Evolutionary conservation across 345 rosid genomes (phyloP), one percentile per base, ranked within the genome.

Genomic region (Gossypium herbaceum): DNA sequence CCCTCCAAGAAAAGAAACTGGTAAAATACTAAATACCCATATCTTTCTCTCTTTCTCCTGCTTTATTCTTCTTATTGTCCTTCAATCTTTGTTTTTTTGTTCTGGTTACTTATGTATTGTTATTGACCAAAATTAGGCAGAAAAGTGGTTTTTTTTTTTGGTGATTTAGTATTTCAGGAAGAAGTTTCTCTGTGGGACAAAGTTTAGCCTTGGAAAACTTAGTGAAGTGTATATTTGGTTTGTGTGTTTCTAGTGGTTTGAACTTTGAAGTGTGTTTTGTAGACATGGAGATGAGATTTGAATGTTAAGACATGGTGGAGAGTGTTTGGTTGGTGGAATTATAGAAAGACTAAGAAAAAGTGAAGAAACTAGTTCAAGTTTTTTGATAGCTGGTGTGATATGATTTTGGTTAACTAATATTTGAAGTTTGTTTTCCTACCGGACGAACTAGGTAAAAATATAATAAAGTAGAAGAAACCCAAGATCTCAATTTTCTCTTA

Each of bases 1-100:
- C 93, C 78, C 78, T 92, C 71, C 90, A 85, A 39, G 92, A 90
- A 43, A 88, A 81, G 76, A 87, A 84, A 72, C 85, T 94, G 92
- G 96, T 92, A 86, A 74, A 57, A 58, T 7, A 44, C 72, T n/a
- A 56, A 34, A 65, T 4, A 1, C 73, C 60, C 2, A 64, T 34
- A 19, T 61, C 4, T 65, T 59, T 11, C 48, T 16, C 19, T 68
- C 41, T 58, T 56, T 48, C 16, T 60, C 59, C 57, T 13, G 73
- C 45, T 12, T 20, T 75, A 0, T 24, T 56, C 52, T 66, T 59
- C 50, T 16, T 50, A 16, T 62, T 15, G 27, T 24, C 70, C 47
- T 79, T 29, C 47, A 59, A 57, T 57, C 29, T 57, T 25, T 45
- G 52, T 72, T 47, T 58, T 43, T 4, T 27, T 48, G 1, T 19